A percentile compares a stretch with the other conserved stretches of the same genome.
Conservation (phyloP, 129 eudicot genomes). For the Flaveria linearis region DNA sequence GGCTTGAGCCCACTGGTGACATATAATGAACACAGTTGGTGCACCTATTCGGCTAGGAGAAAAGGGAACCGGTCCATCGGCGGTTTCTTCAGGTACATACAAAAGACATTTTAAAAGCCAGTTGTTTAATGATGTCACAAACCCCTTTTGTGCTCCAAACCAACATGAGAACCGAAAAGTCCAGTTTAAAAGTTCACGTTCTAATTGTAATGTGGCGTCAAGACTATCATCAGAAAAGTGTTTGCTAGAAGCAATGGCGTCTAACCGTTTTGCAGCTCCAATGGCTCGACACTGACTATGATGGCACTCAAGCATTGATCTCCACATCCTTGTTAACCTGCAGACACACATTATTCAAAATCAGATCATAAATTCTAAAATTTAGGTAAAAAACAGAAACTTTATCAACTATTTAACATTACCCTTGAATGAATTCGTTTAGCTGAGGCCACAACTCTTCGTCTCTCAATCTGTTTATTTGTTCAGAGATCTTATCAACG, state of each 20-base stretch:
- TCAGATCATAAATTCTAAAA: constrained; percentile 16
- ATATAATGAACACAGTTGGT: constrained; percentile 79
- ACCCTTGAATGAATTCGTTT: constrained; percentile 86
- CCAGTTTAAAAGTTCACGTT: constrained; percentile 87
- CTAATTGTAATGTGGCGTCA: constrained; percentile 80
- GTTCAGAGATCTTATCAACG: constrained; percentile 86
- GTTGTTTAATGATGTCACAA: constrained; percentile 64
- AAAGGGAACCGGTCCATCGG: constrained; percentile 84
- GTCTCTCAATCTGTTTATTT: constrained; percentile 74
- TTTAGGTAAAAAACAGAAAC: not conserved
- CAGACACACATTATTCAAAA: constrained; percentile 18
- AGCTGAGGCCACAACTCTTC: constrained; percentile 97
- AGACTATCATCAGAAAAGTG: constrained; percentile 66
- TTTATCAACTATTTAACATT: constrained; percentile 28
- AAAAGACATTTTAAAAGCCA: constrained; percentile 89
- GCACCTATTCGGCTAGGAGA: constrained; percentile 96
- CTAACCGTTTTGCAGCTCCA: constrained; percentile 71
- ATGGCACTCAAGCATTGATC: constrained; percentile 84
- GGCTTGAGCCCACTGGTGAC: constrained; percentile 93
- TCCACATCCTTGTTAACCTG: constrained; percentile 93
- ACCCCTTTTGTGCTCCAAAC: constrained; percentile 84
- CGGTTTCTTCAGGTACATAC: constrained; percentile 82
- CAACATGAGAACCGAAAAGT: constrained; percentile 70
- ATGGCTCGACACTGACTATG: constrained; percentile 76
- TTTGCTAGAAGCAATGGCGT: constrained; percentile 69